phyloP scores from a whole-genome alignment of 2,329 filamentous ascomycete genomes.

The Endothia cerciana region DNA sequence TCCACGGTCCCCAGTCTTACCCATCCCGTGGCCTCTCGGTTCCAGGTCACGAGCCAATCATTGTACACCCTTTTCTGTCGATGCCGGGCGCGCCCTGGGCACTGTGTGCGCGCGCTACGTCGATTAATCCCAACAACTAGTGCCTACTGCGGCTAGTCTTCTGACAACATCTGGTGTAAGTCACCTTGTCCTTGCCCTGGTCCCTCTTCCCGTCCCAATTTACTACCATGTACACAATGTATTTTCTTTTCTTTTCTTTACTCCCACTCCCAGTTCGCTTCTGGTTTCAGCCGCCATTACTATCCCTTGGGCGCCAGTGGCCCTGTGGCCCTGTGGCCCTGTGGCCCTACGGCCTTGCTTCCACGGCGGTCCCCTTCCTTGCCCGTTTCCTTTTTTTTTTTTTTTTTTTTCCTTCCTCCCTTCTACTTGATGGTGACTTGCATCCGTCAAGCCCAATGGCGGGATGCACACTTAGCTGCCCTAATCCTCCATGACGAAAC shows the following conservation, averaged over 20 bases:
- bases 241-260: constrained; percentile 14
- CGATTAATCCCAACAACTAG: constrained; percentile 1
- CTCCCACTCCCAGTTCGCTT: constrained; percentile 6
- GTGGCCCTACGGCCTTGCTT: not conserved
- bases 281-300: constrained; percentile 12
- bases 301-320: constrained; percentile 15
- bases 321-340: not conserved
- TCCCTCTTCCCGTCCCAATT: constrained; percentile 26
- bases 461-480: not conserved
- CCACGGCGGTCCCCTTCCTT: constrained; percentile 14
- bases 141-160: constrained; percentile 14
- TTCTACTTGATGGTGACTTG: constrained; percentile 15
- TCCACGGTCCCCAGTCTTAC: constrained; percentile 25
- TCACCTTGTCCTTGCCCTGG: constrained; percentile 28
- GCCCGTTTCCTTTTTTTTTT: constrained; percentile 1
- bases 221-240: constrained; percentile 21
- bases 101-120: constrained; percentile 22
- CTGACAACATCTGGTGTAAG: constrained; percentile 19
- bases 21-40: constrained; percentile 28
- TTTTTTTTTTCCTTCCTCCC: not conserved
- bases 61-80: constrained; percentile 27
- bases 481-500: not conserved
- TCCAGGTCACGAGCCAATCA: constrained; percentile 29
- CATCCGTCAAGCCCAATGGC: constrained; percentile 13
- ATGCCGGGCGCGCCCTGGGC: constrained; percentile 5